Percentiles rank a stretch among this genome's conserved stretches.
These are phyloP conservation scores for Rhizopogon roseolus DNA, from an alignment of 768 basidiomycete species.

Conservation along the genomic window DNA sequence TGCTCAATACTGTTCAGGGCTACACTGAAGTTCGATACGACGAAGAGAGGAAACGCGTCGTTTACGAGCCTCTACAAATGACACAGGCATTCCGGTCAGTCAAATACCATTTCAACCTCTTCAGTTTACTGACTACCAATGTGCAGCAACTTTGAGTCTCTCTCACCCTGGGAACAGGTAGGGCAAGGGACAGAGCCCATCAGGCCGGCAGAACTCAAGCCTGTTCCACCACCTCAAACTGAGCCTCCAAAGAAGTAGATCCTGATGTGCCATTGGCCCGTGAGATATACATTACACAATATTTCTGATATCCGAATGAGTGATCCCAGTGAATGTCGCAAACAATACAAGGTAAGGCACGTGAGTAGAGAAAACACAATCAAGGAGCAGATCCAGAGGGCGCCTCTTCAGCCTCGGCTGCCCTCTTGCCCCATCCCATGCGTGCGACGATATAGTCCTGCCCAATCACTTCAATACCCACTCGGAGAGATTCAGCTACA, in stretches of 20 bases:
- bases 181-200: slow-evolving; percentile 57
- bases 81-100: slow-evolving; percentile 95
- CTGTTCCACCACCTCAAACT: slow-evolving; percentile 67
- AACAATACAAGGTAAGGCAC: neutral
- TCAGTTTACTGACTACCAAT: neutral
- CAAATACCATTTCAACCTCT: neutral
- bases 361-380: neutral
- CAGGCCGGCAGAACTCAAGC: slow-evolving; percentile 71
- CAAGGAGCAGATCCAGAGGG: neutral
- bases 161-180: slow-evolving; percentile 94
- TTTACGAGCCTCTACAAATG: slow-evolving; percentile 95
- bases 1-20: slow-evolving; percentile 49
- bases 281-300: neutral
- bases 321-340: neutral
- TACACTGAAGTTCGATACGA: slow-evolving; percentile 98
- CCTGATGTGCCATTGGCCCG: neutral
- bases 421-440: slow-evolving; percentile 72
- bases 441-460: slow-evolving; percentile 86
- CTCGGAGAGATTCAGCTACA: slow-evolving; percentile 79
- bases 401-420: slow-evolving; percentile 1
- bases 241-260: slow-evolving; percentile 75
- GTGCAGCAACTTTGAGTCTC: slow-evolving; percentile 85
- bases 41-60: slow-evolving; percentile 94
- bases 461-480: slow-evolving; percentile 85
- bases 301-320: neutral